A percentile compares a stretch with the other conserved stretches of the same genome.
phyloP scores from a whole-genome alignment of 306 rosid genomes.

The Prunus padus region DNA sequence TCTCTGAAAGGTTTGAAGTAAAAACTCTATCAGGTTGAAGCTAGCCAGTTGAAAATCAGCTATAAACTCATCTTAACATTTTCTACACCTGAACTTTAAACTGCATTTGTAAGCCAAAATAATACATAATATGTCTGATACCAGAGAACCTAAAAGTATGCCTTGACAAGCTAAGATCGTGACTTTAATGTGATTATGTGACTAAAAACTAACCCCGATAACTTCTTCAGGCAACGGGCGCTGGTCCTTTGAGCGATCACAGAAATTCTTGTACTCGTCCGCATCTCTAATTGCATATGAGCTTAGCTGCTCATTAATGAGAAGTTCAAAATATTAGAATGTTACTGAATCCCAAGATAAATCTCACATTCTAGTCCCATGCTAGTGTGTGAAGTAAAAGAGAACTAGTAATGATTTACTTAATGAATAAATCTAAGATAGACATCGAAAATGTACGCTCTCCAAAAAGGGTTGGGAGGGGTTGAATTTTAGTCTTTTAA shows the following conservation, averaged over 20 bases:
- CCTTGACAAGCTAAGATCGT: constrained; percentile 20
- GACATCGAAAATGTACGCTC: not conserved
- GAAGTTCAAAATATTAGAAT: constrained; percentile 12
- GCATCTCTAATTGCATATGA: constrained; percentile 89
- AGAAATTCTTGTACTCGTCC: constrained; percentile 94
- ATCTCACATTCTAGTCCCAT: not conserved
- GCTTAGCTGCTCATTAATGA: constrained; percentile 53
- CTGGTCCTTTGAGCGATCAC: constrained; percentile 93
- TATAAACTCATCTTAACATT: not conserved
- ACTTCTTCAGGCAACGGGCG: constrained; percentile 96
- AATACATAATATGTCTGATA: not conserved
- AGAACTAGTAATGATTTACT: not conserved
- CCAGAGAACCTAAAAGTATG: not conserved
- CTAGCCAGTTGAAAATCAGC: not conserved
- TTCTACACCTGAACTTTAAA: not conserved
- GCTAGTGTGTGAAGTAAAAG: not conserved
- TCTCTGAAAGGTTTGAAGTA: not conserved
- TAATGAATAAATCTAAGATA: not conserved
- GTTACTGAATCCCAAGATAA: constrained; percentile 4
- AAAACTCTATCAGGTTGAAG: not conserved
- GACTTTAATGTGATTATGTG: not conserved
- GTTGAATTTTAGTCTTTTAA: not conserved
- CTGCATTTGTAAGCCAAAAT: constrained; percentile 6
- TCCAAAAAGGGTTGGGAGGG: not conserved
- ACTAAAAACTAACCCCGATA: constrained; percentile 62